Base-by-base conservation (phyloP, 106 monocot species). In the Chionographis japonica region DNA sequence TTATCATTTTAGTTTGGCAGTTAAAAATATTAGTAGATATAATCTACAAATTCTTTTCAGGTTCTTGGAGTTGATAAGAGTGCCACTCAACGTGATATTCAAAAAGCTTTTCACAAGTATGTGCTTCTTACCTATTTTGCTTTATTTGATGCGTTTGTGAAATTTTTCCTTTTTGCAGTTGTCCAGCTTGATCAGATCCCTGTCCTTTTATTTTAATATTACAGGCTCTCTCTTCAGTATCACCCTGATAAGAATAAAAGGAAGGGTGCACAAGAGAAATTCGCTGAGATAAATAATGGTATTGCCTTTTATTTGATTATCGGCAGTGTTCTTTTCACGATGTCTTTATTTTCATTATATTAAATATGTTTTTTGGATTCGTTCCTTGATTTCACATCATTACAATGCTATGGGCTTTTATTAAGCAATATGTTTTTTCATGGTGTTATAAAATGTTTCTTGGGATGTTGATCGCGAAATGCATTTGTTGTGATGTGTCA, bases 211-310 rank as follows among this genome's bases (percentile, higher is more conserved):
- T 61, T 56, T n/a, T 69, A 6, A 15, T 58, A 46, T 59, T 81
- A 52, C 87, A 98, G 90, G 79, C 78, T 98, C 12, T 98, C 98
- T 77, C 89, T 93, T 52, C 49, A 98, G 40, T 98, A 93, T 79
- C 98, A 98, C 60, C 98, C 98, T 69, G 98, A 98, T 61, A 98
- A 98, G 73, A 98, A 98, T 56, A 98, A 98, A 74, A 75, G 64
- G 59, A 93, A 93, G 60, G 87, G 87, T 11, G 98, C 98, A 58
- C 85, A 92, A 38, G 90, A 90, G 77, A 98, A 93, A 51, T 98
- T 98, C 74, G 71, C 93, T 4, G 87, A 98, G 68, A 90, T 98
- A 81, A 98, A 93, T 54, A 98, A 98, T 72, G 93, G 98, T 98
- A 93, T 50, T 19, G 40, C 60, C 14, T 36, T 55, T 6, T 56